These are phyloP conservation scores for Eutypa lata DNA, from an alignment of 2,329 filamentous ascomycete species.

Conservation along the genomic window DNA sequence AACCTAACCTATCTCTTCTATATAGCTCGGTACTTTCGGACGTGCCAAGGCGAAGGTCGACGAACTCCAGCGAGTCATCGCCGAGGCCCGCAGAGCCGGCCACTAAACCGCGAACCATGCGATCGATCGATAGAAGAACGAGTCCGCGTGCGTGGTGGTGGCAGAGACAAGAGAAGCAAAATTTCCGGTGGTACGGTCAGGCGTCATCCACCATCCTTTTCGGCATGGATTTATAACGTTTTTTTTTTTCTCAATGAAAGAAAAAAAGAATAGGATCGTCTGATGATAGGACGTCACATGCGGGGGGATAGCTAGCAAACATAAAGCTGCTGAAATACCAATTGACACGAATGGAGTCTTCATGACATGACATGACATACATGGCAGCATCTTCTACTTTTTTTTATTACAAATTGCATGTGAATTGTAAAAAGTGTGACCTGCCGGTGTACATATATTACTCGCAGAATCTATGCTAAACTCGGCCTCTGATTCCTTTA, in stretches of 20 bases:
- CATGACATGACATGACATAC: slow-evolving; percentile 4
- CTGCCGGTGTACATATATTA: too few relatives aligned
- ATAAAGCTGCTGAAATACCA: slow-evolving; percentile 15
- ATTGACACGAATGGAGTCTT: slow-evolving; percentile 15
- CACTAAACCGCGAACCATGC: slow-evolving; percentile 44
- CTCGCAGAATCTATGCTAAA: too few relatives aligned
- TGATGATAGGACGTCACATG: slow-evolving; percentile 9
- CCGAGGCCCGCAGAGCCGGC: slow-evolving; percentile 75
- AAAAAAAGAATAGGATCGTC: slow-evolving; percentile 7
- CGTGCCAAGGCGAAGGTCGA: slow-evolving; percentile 99
- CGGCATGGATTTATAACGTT: too few relatives aligned
- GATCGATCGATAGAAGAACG: not conserved
- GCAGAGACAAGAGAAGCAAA: slow-evolving; percentile 10
- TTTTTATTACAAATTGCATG: too few relatives aligned
- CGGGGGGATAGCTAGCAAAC: slow-evolving; percentile 1
- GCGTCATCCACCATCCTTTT: slow-evolving; percentile 19
- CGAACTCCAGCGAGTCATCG: slow-evolving; percentile 96
- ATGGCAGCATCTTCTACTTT: too few relatives aligned
- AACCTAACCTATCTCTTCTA: not conserved
- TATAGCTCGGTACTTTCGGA: slow-evolving; percentile 92
- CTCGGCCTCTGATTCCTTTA: too few relatives aligned
- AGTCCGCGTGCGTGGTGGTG: not conserved
- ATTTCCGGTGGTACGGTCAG: slow-evolving; percentile 18
- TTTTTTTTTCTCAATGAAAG: slow-evolving; percentile 8
- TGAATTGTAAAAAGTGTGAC: too few relatives aligned